Percentiles rank a stretch among this genome's conserved stretches.
Evolutionary conservation across 495 filamentous ascomycete species (phyloP).

Genomic region (Trichoderma parareesei): DNA sequence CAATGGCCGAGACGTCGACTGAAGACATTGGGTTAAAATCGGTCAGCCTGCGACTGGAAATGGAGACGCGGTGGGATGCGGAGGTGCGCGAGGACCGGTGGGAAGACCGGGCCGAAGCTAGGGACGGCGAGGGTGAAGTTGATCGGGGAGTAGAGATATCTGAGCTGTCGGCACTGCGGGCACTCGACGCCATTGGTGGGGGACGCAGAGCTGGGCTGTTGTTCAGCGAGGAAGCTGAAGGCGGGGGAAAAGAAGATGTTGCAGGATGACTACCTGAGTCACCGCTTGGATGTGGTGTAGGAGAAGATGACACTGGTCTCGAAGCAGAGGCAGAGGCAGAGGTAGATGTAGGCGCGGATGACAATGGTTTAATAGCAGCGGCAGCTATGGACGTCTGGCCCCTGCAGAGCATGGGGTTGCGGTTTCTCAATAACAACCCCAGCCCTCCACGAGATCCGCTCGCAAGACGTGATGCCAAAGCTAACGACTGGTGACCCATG

Average conservation of each 20-base stretch:
- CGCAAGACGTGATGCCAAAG: background rate
- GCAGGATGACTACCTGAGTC: background rate
- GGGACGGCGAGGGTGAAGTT: conserved; percentile 39
- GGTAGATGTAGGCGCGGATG: background rate
- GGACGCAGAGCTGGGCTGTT: background rate
- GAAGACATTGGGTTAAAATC: conserved; percentile 47
- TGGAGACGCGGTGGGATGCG: conserved; percentile 42
- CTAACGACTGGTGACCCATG: background rate
- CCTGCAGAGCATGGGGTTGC: background rate
- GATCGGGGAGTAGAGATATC: conserved; percentile 47
- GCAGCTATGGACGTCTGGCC: background rate
- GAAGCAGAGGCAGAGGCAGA: background rate
- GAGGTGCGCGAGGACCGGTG: conserved; percentile 45
- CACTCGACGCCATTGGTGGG: conserved; percentile 8
- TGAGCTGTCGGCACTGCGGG: conserved; percentile 7
- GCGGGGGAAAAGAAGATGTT: background rate
- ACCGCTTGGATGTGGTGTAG: background rate
- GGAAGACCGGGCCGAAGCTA: conserved; percentile 40
- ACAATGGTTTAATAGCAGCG: background rate
- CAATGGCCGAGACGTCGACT: conserved; percentile 43
- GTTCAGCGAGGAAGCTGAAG: conserved; percentile 1
- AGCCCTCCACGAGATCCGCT: background rate
- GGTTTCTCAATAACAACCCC: background rate
- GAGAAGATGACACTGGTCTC: background rate
- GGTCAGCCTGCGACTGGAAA: conserved; percentile 41